Percentiles rank a stretch among this genome's conserved stretches.
Evolutionary conservation across 495 filamentous ascomycete species (phyloP).

Genomic region (Penicillium egyptiacum): DNA sequence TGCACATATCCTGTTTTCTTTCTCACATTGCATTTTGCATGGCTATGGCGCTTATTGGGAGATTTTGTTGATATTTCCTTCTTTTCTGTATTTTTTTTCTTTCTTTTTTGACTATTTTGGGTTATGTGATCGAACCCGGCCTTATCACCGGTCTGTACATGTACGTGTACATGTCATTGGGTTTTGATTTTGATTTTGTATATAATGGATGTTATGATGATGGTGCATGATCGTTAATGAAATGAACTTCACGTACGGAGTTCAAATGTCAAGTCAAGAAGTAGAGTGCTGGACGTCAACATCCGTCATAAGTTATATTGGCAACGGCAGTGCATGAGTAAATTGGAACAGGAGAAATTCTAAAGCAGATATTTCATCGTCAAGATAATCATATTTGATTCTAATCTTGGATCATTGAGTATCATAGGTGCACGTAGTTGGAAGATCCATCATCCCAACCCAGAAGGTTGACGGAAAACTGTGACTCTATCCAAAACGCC

Average conservation of each 20-base stretch:
- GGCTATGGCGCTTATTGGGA: conserved; percentile 3
- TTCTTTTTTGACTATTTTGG: background rate
- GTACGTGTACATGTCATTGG: background rate
- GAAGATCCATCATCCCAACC: background rate
- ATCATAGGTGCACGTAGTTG: conserved; percentile 3
- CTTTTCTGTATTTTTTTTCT: conserved; percentile 2
- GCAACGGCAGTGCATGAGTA: too few relatives aligned
- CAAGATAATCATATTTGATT: background rate
- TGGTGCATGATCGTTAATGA: conserved; percentile 27
- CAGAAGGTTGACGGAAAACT: background rate
- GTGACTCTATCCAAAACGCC: background rate
- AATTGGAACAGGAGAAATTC: background rate
- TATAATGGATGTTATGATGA: conserved; percentile 31
- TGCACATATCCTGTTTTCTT: background rate
- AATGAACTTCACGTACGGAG: background rate
- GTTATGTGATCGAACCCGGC: background rate
- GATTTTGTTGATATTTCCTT: conserved; percentile 1
- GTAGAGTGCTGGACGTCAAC: background rate
- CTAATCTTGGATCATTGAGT: conserved; percentile 7
- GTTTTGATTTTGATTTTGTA: conserved; percentile 22
- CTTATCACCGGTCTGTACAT: background rate
- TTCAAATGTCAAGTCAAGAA: conserved; percentile 1
- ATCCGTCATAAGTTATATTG: background rate
- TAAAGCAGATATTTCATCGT: background rate
- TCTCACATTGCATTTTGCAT: conserved; percentile 5